A percentile compares a stretch with the other conserved stretches of the same genome.
phyloP scores from a whole-genome alignment of 768 basidiomycete genomes.

The Russula ochroleuca region DNA sequence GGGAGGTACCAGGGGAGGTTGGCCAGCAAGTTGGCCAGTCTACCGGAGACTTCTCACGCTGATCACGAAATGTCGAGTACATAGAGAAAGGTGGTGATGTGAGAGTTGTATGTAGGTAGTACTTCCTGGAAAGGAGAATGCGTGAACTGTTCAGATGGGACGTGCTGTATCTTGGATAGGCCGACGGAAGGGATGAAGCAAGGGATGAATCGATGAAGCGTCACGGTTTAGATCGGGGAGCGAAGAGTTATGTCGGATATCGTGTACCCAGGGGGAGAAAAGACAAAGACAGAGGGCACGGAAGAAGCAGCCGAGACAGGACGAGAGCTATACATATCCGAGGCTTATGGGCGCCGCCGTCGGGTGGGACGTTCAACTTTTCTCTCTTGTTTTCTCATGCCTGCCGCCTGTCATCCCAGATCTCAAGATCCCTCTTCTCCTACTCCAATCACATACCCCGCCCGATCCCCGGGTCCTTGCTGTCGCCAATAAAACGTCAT shows the following conservation, averaged over 20 bases:
- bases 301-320: conserved; percentile 27
- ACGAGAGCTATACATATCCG: conserved; percentile 26
- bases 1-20: conserved; percentile 6
- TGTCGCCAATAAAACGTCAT: conserved; percentile 31
- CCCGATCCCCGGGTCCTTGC: conserved; percentile 30
- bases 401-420: conserved; percentile 20
- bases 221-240: conserved; percentile 26
- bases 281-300: conserved; percentile 26
- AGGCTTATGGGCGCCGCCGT: conserved; percentile 16
- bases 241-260: conserved; percentile 22
- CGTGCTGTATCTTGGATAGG: conserved; percentile 26
- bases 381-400: too few species aligned
- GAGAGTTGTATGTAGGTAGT: conserved; percentile 23
- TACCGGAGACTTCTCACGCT: conserved; percentile 17
- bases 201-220: too few species aligned
- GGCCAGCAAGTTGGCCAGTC: conserved; percentile 19
- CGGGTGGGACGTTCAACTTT: too few species aligned
- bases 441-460: conserved; percentile 25
- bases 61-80: conserved; percentile 23
- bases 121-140: conserved; percentile 22
- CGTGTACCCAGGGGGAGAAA: conserved; percentile 22
- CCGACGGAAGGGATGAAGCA: conserved; percentile 18
- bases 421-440: background rate
- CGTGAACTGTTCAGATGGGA: conserved; percentile 23
- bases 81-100: conserved; percentile 15